Conservation (phyloP, 495 filamentous ascomycete species). For the Copromyces sp. region DNA sequence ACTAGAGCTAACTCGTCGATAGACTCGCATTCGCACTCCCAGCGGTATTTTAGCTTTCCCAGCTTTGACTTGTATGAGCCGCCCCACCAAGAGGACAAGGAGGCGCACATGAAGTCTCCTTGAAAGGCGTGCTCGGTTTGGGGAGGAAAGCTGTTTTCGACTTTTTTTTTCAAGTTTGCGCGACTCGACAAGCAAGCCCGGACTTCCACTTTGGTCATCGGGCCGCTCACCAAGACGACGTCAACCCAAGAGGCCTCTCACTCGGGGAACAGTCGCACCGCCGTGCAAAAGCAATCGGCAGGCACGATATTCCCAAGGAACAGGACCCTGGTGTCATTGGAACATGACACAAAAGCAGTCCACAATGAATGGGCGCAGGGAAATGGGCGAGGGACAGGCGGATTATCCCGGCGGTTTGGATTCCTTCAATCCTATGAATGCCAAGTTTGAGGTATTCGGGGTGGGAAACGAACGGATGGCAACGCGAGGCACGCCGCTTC, state of each 20-base stretch:
- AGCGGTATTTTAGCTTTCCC: conserved; percentile 47
- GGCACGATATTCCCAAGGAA: not conserved
- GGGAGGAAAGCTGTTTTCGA: not conserved
- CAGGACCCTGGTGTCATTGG: not conserved
- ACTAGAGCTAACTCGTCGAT: conserved; percentile 5
- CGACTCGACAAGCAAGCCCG: not conserved
- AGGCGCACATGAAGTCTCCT: conserved; percentile 18
- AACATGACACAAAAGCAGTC: not conserved
- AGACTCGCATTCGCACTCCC: conserved; percentile 19
- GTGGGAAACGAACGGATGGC: not conserved
- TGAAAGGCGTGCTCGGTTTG: conserved; percentile 5
- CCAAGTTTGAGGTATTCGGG: not conserved
- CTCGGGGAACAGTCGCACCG: not conserved
- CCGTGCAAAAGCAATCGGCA: not conserved
- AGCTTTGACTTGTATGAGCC: conserved; percentile 43
- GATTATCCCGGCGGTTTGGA: not conserved
- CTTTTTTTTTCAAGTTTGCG: not conserved
- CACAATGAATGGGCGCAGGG: not conserved
- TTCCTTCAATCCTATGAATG: not conserved
- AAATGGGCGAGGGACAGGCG: not conserved
- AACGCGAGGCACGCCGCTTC: not conserved
- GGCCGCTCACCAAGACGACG: not conserved
- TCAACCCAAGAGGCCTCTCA: not conserved
- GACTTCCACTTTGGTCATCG: not conserved
- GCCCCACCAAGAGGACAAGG: conserved; percentile 26